Evolutionary conservation across 768 basidiomycete genomes (phyloP), one percentile per base, ranked within the genome.

Genomic region (Podaxis sp.): DNA sequence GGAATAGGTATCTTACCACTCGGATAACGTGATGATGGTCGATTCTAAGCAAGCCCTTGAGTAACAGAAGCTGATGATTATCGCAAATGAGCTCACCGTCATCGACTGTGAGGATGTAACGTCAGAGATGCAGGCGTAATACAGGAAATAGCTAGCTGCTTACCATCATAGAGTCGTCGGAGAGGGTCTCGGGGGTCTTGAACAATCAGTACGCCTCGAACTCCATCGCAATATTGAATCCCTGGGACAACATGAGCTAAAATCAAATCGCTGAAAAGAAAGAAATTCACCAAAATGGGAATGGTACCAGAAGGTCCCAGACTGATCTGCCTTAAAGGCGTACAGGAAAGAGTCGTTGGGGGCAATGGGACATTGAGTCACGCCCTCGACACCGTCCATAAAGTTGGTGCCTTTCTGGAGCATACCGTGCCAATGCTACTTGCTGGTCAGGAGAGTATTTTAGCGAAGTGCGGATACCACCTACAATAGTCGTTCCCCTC

Each of bases 221-320:
- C 69, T 1, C 80, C 80, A 59, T 82, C 81, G 43, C 81, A 82
- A 58, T 81, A 81, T 65, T 82, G 81, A 2, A 74, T 72, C 2
- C 36, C 68, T 69, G 43, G 17, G 57, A 50, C 8, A 8, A 43
- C 41, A 43, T 43, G 41, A 43, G 41, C 41, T 1, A n/a, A 43
- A 7, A 43, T 33, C 29, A 33, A 33, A 33, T 33, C 29, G 8
- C 29, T 8, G 29, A 33, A 29, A 29, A 33, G 33, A 9, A 9
- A 33, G 33, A 33, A 9, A 33, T 9, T 33, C 33, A 33, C 33
- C 33, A 33, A 33, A 33, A 9, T 33, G 33, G 2, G 33, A 33
- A 33, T 33, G 33, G 33, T 33, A 33, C 33, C 33, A 33, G 33
- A 9, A 33, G 33, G 33, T 33, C 33, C 33, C 33, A 33, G 33